Base-by-base conservation (phyloP, 768 basidiomycete genomes). In the Russula olivacea region DNA sequence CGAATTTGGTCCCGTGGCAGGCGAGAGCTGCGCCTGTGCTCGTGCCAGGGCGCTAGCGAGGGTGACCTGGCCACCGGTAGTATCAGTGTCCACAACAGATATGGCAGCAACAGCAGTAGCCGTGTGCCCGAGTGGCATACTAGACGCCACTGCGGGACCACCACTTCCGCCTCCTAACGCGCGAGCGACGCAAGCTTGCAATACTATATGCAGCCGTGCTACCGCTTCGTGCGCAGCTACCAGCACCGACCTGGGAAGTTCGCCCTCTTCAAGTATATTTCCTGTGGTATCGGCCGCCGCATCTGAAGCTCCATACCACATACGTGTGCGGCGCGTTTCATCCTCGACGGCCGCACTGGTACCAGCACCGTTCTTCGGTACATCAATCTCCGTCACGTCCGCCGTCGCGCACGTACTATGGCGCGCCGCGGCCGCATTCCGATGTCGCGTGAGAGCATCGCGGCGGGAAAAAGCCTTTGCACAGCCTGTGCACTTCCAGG, bases 361-460 rank as follows among this genome's bases (percentile, higher is more conserved):
- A 77, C 80, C 70, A 34, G 69, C 76, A 77, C 79, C 71, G 43
- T 83, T 79, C 19, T 45, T 54, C 25, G 53, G 63, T 3, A 88
- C 83, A 71, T 90, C 88, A 53, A 80, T 74, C 61, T 76, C 72
- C 15, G 71, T 70, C 7, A 88, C 77, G 28, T 83, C 82, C 49
- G 85, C 85, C 14, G 75, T 76, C 48, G 82, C 72, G 67, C 88
- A 91, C 11, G 63, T 68, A 11, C 78, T 77, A 19, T 81, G 83
- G 19, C 82, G 77, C 40, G 79, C 79, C 19, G 48, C 58, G 36
- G 78, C 80, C 50, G 81, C 80, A 68, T 86, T 84, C 72, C 87
- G 88, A 66, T 91, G 89, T 25, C 87, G 80, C 71, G 87, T 88
- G 70, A 91, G 86, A 3, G 89, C 89, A 71, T 91, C 89, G 49